A percentile compares a stretch with the other conserved stretches of the same genome.
Conservation (phyloP, 1,139 yeast genomes). For the Yamadazyma friedrichii region DNA sequence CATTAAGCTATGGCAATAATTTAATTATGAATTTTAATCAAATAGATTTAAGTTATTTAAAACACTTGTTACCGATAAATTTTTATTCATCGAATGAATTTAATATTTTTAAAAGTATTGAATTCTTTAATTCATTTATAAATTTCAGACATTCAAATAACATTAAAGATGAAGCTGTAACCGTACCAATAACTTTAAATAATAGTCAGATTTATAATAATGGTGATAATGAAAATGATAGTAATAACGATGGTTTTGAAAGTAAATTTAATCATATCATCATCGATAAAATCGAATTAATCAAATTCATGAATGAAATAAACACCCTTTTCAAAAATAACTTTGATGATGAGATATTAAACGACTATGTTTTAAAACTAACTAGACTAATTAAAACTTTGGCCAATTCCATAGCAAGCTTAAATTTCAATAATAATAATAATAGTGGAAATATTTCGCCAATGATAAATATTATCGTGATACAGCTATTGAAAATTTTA, state of each 20-base stretch:
- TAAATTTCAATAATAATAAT: constrained; percentile 24
- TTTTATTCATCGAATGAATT: constrained; percentile 9
- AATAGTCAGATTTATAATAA: constrained; percentile 1
- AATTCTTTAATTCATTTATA: constrained; percentile 19
- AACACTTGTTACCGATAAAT: constrained; percentile 17
- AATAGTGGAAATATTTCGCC: constrained; percentile 27
- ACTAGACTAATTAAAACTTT: constrained; percentile 43
- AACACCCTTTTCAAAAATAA: constrained; percentile 22
- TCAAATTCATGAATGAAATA: constrained; percentile 18
- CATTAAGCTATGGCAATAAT: constrained; percentile 60
- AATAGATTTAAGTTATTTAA: constrained; percentile 12
- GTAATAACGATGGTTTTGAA: constrained; percentile 6
- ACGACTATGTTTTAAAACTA: constrained; percentile 49
- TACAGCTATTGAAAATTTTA: constrained; percentile 35
- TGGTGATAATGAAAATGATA: constrained; percentile 3
- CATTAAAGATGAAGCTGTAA: too few species aligned
- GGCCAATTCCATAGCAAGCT: constrained; percentile 35
- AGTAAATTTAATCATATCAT: constrained; percentile 12
- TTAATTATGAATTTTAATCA: constrained; percentile 20
- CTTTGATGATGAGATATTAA: constrained; percentile 40
- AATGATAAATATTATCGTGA: constrained; percentile 31
- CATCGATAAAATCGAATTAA: constrained; percentile 20
- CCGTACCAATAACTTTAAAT: constrained; percentile 1
- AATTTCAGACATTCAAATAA: constrained; percentile 10
- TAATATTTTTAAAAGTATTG: constrained; percentile 17